These are phyloP conservation scores for Mycena haematopus DNA, from an alignment of 768 basidiomycete species.

Conservation along the genomic window DNA sequence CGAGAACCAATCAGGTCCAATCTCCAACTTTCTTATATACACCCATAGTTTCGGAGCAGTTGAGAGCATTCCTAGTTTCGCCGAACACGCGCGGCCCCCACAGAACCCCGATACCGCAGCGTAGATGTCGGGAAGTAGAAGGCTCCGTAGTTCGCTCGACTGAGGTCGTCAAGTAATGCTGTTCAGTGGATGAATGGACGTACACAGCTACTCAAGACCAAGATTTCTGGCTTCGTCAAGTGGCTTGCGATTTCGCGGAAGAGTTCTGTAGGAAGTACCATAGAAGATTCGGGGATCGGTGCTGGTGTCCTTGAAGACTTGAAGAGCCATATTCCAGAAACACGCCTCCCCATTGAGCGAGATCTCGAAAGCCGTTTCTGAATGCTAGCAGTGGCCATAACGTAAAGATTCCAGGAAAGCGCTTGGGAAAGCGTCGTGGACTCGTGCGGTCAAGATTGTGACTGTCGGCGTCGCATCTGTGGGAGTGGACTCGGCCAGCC, in stretches of 20 bases:
- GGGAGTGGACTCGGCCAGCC: no score
- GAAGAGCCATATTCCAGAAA: no score
- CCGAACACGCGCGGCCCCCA: background rate
- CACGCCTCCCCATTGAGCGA: no score
- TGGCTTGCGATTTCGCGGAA: conserved; percentile 6
- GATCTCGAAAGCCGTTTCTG: no score
- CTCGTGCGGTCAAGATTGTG: no score
- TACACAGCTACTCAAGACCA: background rate
- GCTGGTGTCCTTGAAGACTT: no score
- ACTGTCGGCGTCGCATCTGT: no score
- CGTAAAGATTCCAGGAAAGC: no score
- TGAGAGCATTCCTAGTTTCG: background rate
- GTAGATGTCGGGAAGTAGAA: conserved; percentile 2
- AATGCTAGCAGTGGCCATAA: no score
- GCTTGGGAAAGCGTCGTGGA: no score
- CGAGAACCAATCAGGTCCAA: conserved; percentile 8
- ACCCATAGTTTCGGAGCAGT: background rate
- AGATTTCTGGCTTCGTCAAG: background rate
- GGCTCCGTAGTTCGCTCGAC: background rate
- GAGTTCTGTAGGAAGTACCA: background rate
- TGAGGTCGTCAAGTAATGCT: background rate
- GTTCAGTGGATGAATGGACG: background rate
- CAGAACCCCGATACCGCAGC: background rate
- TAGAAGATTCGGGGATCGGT: no score
- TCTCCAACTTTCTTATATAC: background rate